phyloP scores from a whole-genome alignment of 108 stramenopile genomes.

The Craspedostauros australis region DNA sequence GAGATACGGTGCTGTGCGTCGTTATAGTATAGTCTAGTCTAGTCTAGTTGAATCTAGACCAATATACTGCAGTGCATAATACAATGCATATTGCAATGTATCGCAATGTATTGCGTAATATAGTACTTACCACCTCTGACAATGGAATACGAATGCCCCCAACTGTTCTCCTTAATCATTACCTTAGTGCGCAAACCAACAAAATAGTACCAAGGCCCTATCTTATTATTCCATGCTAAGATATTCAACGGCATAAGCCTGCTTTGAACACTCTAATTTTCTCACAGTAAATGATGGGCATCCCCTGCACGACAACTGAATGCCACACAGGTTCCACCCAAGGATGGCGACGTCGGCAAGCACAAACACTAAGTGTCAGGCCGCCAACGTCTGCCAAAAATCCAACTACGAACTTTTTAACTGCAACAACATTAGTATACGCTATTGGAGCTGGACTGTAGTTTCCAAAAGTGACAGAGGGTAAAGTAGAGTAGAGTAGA shows the following conservation, averaged over 20 bases:
- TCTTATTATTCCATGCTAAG: constrained; percentile 96
- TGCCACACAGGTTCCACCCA: constrained; percentile 84
- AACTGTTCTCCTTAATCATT: constrained; percentile 98
- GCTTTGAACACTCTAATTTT: constrained; percentile 99
- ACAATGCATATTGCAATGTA: no score
- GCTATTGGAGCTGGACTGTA: constrained; percentile 83
- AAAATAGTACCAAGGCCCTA: constrained; percentile 96
- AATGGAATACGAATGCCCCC: constrained; percentile 98
- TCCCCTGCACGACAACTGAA: constrained; percentile 87
- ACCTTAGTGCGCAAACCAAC: constrained; percentile 95
- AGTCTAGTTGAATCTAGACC: no score
- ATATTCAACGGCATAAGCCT: constrained; percentile 96
- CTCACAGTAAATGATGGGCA: constrained; percentile 95
- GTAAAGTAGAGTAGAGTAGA: no score
- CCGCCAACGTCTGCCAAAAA: constrained; percentile 24
- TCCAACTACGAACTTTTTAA: constrained; percentile 42
- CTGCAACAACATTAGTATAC: constrained; percentile 66
- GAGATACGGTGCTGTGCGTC: no score
- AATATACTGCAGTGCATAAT: no score
- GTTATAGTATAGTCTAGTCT: no score
- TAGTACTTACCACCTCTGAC: constrained; percentile 98
- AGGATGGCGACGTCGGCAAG: constrained; percentile 56
- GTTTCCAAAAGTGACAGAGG: no score
- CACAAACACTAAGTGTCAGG: constrained; percentile 30
- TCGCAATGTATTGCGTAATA: no score